These are phyloP conservation scores for Sclerotinia trifoliorum DNA, from an alignment of 2,329 filamentous ascomycete species.

Conservation along the genomic window DNA sequence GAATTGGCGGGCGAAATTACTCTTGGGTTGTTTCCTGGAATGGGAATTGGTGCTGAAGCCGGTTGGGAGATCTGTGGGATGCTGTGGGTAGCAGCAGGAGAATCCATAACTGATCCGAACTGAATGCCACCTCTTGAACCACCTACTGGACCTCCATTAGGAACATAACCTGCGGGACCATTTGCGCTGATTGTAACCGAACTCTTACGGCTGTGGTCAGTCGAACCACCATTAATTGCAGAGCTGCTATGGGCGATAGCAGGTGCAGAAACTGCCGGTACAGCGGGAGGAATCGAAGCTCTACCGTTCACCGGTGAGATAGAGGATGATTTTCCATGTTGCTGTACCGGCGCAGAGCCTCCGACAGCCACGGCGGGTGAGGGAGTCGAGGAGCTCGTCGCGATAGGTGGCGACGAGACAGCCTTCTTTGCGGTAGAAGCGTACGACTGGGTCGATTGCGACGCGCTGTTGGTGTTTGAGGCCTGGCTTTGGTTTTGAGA, in stretches of 20 bases:
- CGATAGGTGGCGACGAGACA: slow-evolving; percentile 59
- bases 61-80: slow-evolving; percentile 55
- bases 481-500: slow-evolving; percentile 46
- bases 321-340: slow-evolving; percentile 64
- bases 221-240: slow-evolving; percentile 66
- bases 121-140: slow-evolving; percentile 66
- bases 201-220: slow-evolving; percentile 78
- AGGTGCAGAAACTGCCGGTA: slow-evolving; percentile 58
- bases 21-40: slow-evolving; percentile 64
- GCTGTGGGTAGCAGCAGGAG: slow-evolving; percentile 65
- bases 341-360: slow-evolving; percentile 52
- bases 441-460: slow-evolving; percentile 59
- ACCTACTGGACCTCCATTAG: slow-evolving; percentile 70
- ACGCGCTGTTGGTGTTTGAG: slow-evolving; percentile 55
- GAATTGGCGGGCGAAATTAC: slow-evolving; percentile 83
- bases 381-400: slow-evolving; percentile 56
- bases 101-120: slow-evolving; percentile 75
- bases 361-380: slow-evolving; percentile 55
- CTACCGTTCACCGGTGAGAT: slow-evolving; percentile 85
- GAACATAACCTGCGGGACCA: slow-evolving; percentile 70
- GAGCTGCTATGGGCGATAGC: slow-evolving; percentile 61
- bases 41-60: slow-evolving; percentile 58
- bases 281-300: slow-evolving; percentile 65
- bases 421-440: slow-evolving; percentile 67
- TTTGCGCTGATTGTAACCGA: slow-evolving; percentile 90